phyloP scores from a whole-genome alignment of 768 basidiomycete species.

The Leucosporidium scottii region DNA sequence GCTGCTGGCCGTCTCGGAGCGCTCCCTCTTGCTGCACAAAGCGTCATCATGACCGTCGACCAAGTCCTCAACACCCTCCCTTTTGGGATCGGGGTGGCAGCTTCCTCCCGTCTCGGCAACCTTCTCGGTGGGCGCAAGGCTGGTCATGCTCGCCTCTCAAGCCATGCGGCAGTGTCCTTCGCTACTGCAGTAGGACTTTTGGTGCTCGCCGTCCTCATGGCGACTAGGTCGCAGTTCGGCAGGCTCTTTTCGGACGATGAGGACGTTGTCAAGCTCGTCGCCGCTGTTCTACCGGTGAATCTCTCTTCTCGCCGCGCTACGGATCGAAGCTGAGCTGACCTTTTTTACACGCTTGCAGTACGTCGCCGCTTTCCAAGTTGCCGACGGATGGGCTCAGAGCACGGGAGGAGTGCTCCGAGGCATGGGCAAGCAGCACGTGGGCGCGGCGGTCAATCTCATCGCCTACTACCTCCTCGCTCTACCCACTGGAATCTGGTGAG shows the following conservation, averaged over 20 bases:
- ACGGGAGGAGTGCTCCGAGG: constrained; percentile 16
- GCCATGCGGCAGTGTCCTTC: constrained; percentile 58
- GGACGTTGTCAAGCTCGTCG: constrained; percentile 51
- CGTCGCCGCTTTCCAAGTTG: constrained; percentile 55
- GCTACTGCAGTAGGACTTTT: constrained; percentile 55
- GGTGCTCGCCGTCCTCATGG: constrained; percentile 58
- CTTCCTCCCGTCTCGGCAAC: constrained; percentile 66
- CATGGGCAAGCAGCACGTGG: constrained; percentile 55
- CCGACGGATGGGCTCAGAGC: constrained; percentile 51
- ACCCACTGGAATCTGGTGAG: constrained; percentile 48
- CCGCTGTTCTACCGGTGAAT: constrained; percentile 47
- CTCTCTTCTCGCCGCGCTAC: too few species aligned
- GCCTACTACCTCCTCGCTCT: constrained; percentile 57
- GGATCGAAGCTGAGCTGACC: too few species aligned
- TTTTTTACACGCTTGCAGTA: too few species aligned
- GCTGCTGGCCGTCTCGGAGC: constrained; percentile 64
- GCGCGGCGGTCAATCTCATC: constrained; percentile 64
- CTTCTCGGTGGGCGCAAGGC: constrained; percentile 58
- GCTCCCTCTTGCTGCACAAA: constrained; percentile 65
- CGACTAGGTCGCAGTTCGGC: constrained; percentile 57
- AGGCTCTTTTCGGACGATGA: constrained; percentile 62
- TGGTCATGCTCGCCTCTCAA: constrained; percentile 52
- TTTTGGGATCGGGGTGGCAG: constrained; percentile 66
- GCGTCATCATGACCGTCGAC: constrained; percentile 72
- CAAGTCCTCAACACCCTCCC: constrained; percentile 66